These are phyloP conservation scores for Cadophora gregata DNA, from an alignment of 2,329 filamentous ascomycete species.

Conservation along the genomic window DNA sequence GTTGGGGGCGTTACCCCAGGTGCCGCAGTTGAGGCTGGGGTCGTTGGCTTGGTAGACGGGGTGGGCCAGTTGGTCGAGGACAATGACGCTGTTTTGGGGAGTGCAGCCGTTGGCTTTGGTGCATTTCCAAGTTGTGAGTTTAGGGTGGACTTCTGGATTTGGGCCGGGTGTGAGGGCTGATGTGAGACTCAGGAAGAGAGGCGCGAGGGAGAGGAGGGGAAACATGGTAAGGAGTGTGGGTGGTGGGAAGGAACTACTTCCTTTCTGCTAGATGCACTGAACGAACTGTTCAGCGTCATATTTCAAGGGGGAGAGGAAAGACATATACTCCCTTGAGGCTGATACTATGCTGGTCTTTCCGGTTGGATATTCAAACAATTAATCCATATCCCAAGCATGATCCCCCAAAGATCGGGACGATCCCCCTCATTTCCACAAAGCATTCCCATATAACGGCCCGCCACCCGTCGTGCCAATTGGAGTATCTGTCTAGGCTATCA, in stretches of 20 bases:
- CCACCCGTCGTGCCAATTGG: background rate
- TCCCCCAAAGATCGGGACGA: background rate
- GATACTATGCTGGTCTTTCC: too few relatives aligned
- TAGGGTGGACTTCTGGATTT: conserved; percentile 55
- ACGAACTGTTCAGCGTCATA: background rate
- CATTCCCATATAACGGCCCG: background rate
- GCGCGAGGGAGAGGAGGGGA: background rate
- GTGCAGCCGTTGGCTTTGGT: conserved; percentile 56
- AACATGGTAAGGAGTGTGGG: conserved; percentile 9
- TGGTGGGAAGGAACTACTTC: background rate
- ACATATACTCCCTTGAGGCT: too few relatives aligned
- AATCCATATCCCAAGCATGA: background rate
- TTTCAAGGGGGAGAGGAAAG: background rate
- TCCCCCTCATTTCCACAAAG: background rate
- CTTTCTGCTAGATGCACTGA: background rate
- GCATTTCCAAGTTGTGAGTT: conserved; percentile 58
- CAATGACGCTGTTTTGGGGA: conserved; percentile 53
- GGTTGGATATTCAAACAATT: too few relatives aligned
- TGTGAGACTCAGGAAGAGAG: conserved; percentile 29
- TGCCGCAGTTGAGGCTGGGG: conserved; percentile 38
- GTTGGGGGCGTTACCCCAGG: conserved; percentile 44
- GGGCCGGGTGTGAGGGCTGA: conserved; percentile 49
- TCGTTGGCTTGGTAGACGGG: conserved; percentile 51
- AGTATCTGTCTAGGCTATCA: background rate
- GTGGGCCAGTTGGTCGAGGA: conserved; percentile 56